Base-by-base conservation (phyloP, 2,329 filamentous ascomycete genomes). In the Sporothrix pseudoabietina region DNA sequence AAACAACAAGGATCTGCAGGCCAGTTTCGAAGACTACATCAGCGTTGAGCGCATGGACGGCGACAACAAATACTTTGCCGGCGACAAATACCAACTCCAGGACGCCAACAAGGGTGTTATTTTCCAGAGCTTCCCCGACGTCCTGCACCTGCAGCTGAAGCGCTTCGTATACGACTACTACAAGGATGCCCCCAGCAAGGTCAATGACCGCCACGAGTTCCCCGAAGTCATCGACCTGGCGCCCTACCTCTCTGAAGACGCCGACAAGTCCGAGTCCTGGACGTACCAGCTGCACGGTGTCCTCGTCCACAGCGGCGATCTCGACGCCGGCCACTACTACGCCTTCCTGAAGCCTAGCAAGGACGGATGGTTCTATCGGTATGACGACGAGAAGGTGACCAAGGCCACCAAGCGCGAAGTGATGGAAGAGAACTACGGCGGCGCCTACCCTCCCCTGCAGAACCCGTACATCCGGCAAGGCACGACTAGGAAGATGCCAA, bases 71-170 rank as follows among this genome's bases (percentile, higher is more conserved):
- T 99, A 99, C 80, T 96, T 94, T 81, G 96, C 96, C 1, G 91
- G 92, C 68, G 92, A 97, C 78, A 90, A 96, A 66, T 91, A 93
- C 83, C 96, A 96, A 78, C 87, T 98, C 55, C 96, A 99, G 80
- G 96, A 99, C 80, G 96, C 96, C 70, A 94, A 94, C 84, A 99
- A 99, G 82, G 96, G 96, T 71, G 96, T 98, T 77, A 98, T 99
- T 75, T 99, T 99, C 80, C 93, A 94, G 80, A 93, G 91, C 78
- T 98, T 98, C 80, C 96, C 96, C 0, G 93, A 97, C 71, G 94
- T 99, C 2, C 85, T 99, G 30, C 95, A 99, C 81, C 85, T 99
- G 57, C 96, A 99, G 81, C 87, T 99, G 74, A 98, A 98, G 84
- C 92, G 96, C 71, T 99, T 99, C 81, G 94, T 99, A 81, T 99